Percentiles rank a stretch among this genome's conserved stretches.
Evolutionary conservation across 2,329 filamentous ascomycete genomes (phyloP).

Genomic region (Sarocladium kiliense): DNA sequence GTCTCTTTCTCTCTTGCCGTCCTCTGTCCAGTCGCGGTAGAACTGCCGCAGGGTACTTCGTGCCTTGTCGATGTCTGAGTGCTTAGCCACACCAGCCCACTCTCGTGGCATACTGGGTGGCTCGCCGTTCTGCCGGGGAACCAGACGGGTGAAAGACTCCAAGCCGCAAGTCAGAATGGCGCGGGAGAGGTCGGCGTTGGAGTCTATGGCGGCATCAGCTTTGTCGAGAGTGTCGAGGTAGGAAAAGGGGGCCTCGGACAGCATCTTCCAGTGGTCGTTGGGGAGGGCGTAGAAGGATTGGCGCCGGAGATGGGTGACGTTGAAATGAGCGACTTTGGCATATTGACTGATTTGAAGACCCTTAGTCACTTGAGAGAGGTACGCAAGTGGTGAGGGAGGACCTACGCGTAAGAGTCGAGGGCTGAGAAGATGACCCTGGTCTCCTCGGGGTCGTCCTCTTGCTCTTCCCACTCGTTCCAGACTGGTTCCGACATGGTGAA

Average conservation of each 20-base stretch:
- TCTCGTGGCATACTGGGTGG: slow-evolving; percentile 47
- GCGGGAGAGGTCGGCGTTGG: slow-evolving; percentile 78
- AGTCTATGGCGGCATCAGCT: slow-evolving; percentile 83
- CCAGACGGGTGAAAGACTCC: slow-evolving; percentile 56
- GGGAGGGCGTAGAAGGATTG: slow-evolving; percentile 92
- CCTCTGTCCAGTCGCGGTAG: slow-evolving; percentile 88
- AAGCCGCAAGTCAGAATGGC: slow-evolving; percentile 69
- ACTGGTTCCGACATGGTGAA: background rate
- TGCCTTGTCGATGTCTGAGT: slow-evolving; percentile 80
- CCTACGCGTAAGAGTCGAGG: slow-evolving; percentile 85
- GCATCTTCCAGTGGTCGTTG: slow-evolving; percentile 73
- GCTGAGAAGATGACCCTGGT: slow-evolving; percentile 72
- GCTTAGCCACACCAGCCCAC: slow-evolving; percentile 67
- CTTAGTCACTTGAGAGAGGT: no score
- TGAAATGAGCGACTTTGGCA: slow-evolving; percentile 77
- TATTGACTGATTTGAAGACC: slow-evolving; percentile 62
- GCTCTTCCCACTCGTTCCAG: slow-evolving; percentile 5
- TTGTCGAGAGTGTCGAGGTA: slow-evolving; percentile 72
- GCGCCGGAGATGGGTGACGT: slow-evolving; percentile 83
- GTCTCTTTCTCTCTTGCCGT: slow-evolving; percentile 68
- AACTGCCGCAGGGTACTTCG: slow-evolving; percentile 89
- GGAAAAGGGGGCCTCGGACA: slow-evolving; percentile 76
- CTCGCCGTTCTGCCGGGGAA: slow-evolving; percentile 28
- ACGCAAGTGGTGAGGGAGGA: slow-evolving; percentile 16
- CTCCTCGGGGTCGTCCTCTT: slow-evolving; percentile 65